A percentile compares a stretch with the other conserved stretches of the same genome.
Conservation (phyloP, 2,329 filamentous ascomycete species). For the Penicillium sp. region DNA sequence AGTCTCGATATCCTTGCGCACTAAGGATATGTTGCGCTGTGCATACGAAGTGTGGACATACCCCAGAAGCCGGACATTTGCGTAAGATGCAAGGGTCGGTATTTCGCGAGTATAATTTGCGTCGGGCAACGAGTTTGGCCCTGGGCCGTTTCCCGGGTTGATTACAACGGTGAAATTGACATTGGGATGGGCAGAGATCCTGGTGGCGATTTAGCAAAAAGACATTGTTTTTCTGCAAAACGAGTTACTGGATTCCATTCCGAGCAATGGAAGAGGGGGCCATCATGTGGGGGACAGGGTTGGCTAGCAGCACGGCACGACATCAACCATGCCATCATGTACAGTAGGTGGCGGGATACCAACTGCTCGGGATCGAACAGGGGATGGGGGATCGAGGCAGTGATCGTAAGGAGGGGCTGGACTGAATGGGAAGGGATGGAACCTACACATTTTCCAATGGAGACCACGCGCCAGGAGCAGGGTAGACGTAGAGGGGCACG, state of each 20-base stretch:
- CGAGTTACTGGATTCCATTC: slow-evolving; percentile 18
- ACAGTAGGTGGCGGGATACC: slow-evolving; percentile 12
- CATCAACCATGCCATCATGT: slow-evolving; percentile 16
- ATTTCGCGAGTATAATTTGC: slow-evolving; percentile 50
- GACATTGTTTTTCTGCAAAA: slow-evolving; percentile 4
- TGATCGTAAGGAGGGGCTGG: slow-evolving; percentile 13
- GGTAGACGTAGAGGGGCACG: slow-evolving; percentile 56
- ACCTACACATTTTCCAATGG: slow-evolving; percentile 51
- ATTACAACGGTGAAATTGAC: slow-evolving; percentile 56
- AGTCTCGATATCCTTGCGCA: slow-evolving; percentile 49
- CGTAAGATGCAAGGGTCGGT: slow-evolving; percentile 43
- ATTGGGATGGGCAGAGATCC: slow-evolving; percentile 43
- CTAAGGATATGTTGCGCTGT: slow-evolving; percentile 44
- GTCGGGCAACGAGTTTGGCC: slow-evolving; percentile 48
- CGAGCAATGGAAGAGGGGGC: slow-evolving; percentile 7
- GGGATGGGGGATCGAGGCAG: slow-evolving; percentile 7
- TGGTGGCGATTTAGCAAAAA: slow-evolving; percentile 34
- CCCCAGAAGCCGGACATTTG: slow-evolving; percentile 55
- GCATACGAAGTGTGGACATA: slow-evolving; percentile 58
- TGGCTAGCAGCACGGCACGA: slow-evolving; percentile 14
- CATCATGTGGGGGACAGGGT: slow-evolving; percentile 5
- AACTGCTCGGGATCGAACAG: slow-evolving; percentile 18
- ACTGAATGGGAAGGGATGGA: slow-evolving; percentile 19
- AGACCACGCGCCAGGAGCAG: slow-evolving; percentile 51
- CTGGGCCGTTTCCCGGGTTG: slow-evolving; percentile 55